Evolutionary conservation across 2,329 filamentous ascomycete species (phyloP).

Genomic region (Aplosporella prunicola): DNA sequence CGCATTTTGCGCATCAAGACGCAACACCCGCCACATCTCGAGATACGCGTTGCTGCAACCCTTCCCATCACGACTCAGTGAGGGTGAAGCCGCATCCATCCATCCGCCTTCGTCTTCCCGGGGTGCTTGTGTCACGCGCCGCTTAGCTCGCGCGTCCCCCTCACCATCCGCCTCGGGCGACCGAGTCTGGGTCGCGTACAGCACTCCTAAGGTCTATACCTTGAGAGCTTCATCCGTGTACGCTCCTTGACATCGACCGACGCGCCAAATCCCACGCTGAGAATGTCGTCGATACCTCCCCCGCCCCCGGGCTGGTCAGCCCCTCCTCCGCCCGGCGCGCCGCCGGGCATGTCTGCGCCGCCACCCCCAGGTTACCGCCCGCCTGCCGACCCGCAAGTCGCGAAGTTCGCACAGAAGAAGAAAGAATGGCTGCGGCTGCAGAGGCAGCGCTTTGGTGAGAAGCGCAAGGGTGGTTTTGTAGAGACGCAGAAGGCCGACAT

Average conservation of each 20-base stretch:
- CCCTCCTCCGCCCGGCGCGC: conserved; percentile 37
- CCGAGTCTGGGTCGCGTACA: conserved; percentile 9
- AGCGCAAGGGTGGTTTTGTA: conserved; percentile 90
- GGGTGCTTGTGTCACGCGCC: background rate
- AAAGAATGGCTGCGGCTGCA: conserved; percentile 94
- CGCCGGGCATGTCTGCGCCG: conserved; percentile 49
- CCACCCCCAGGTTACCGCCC: conserved; percentile 81
- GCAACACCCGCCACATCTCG: conserved; percentile 8
- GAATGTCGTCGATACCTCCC: conserved; percentile 53
- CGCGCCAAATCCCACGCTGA: background rate
- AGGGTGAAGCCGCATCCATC: conserved; percentile 3
- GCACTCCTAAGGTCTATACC: conserved; percentile 1
- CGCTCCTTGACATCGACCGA: background rate
- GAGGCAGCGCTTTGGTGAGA: conserved; percentile 90
- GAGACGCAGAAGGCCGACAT: conserved; percentile 98
- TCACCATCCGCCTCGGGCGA: conserved; percentile 11
- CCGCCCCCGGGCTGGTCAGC: conserved; percentile 58
- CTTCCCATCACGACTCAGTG: conserved; percentile 9
- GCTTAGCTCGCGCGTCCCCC: conserved; percentile 1
- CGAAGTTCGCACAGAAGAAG: conserved; percentile 98
- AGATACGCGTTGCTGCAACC: conserved; percentile 6
- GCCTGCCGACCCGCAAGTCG: conserved; percentile 69
- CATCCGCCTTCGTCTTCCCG: background rate
- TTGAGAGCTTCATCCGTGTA: no score
- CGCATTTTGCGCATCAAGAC: background rate